Evolutionary conservation across 2,329 filamentous ascomycete species (phyloP).

Genomic region (Aureobasidium mangrovei): DNA sequence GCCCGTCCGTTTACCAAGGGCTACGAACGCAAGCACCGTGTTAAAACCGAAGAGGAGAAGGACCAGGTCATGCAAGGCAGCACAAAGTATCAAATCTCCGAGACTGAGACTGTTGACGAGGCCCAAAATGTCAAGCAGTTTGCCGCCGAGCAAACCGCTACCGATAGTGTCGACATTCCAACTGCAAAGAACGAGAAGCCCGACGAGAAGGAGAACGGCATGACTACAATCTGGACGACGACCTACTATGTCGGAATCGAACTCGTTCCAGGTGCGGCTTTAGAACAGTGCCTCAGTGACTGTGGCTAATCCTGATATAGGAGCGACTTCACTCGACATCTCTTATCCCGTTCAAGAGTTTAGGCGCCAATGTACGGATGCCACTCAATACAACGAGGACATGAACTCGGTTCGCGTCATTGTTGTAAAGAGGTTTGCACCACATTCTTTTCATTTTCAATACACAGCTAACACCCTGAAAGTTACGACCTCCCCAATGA

Average conservation of each 20-base stretch:
- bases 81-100: constrained; percentile 51
- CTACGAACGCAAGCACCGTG: constrained; percentile 73
- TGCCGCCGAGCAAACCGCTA: constrained; percentile 38
- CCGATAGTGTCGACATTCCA: constrained; percentile 31
- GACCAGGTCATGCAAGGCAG: constrained; percentile 55
- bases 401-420: constrained; percentile 72
- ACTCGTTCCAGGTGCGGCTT: constrained; percentile 59
- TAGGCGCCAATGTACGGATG: constrained; percentile 68
- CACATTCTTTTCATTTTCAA: neutral
- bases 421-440: constrained; percentile 72
- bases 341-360: constrained; percentile 79
- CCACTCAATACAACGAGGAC: constrained; percentile 66
- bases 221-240: constrained; percentile 65
- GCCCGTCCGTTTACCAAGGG: constrained; percentile 91
- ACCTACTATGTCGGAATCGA: constrained; percentile 92
- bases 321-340: constrained; percentile 63
- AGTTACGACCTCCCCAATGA: constrained; percentile 86
- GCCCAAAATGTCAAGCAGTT: constrained; percentile 42
- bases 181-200: constrained; percentile 26
- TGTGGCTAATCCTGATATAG: constrained; percentile 35
- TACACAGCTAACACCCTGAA: constrained; percentile 20
- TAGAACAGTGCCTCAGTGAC: neutral
- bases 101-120: constrained; percentile 47
- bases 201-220: constrained; percentile 31
- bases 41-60: constrained; percentile 52